Evolutionary conservation across 2,329 filamentous ascomycete genomes (phyloP), one percentile per base, ranked within the genome.

Genomic region (Chaetoscypha palmicola): DNA sequence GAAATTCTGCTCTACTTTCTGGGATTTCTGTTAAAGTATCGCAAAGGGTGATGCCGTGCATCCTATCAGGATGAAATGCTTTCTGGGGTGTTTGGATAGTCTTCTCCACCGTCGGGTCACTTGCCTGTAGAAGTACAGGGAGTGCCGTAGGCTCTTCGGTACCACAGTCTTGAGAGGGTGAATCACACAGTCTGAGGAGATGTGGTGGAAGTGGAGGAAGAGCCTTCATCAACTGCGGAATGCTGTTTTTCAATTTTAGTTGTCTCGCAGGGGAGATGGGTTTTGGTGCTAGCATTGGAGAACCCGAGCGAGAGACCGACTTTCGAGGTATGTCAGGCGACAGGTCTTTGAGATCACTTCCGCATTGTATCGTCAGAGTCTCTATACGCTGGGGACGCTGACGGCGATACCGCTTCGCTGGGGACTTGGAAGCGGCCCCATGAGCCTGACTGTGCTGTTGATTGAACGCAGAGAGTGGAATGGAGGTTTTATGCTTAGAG

Each of bases 161-260:
- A 19, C 12, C 19, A 14, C n/a, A 14, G 20, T 28, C 17, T 39
- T 34, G 12, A 21, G 2, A 14, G 21, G 20, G 4, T 22, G 36
- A 16, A 38, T 30, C n/a, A 21, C 42, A 23, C 20, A 37, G 24
- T 28, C 19, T 44, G 19, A n/a, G 24, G 19, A 45, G 43, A 26
- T 59, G 50, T 9, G 51, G 50, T 20, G 61, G 58, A 16, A 60
- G 24, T 7, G 56, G 45, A 19, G 60, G 61, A 17, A 62, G 52
- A 21, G 59, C 55, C 43, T 63, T 62, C 58, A 62, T 63, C 8
- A 62, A 48, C 23, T 60, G 58, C 19, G 58, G 58, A 16, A 62
- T 49, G 41, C 60, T 63, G 23, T 62, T 62, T 37, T 61, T 61
- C 26, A 62, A 42, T 39, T 54, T 62, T 24, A 61, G 36, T 37